Evolutionary conservation across 2,329 filamentous ascomycete species (phyloP).

Genomic region (Amylocarpus encephaloides): DNA sequence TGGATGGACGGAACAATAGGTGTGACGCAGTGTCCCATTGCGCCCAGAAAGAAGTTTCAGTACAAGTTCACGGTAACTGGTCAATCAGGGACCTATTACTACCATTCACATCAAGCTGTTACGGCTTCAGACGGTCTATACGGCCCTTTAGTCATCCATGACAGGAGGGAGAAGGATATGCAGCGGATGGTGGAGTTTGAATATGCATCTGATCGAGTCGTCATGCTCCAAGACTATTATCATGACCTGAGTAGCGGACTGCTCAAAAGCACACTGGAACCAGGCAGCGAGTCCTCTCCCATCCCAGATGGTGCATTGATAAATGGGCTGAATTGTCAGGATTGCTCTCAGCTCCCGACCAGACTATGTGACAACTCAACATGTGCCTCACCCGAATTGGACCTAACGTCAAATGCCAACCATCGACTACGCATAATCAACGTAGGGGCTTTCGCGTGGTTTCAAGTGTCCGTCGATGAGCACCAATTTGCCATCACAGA

Average conservation of each 20-base stretch:
- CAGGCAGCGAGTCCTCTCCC: slow-evolving; percentile 38
- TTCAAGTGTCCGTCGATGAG: slow-evolving; percentile 65
- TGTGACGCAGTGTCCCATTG: slow-evolving; percentile 56
- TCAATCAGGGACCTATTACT: slow-evolving; percentile 47
- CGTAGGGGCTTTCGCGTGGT: slow-evolving; percentile 63
- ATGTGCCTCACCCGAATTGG: slow-evolving; percentile 36
- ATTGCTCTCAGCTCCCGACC: slow-evolving; percentile 33
- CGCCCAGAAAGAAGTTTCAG: slow-evolving; percentile 54
- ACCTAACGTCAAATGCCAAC: slow-evolving; percentile 46
- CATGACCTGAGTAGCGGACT: slow-evolving; percentile 47
- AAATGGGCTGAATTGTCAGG: slow-evolving; percentile 38
- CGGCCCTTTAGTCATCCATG: slow-evolving; percentile 61
- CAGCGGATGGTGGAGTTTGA: slow-evolving; percentile 40
- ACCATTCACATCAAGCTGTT: slow-evolving; percentile 59
- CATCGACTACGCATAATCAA: slow-evolving; percentile 66
- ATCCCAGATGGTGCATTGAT: slow-evolving; percentile 41
- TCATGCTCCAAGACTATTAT: slow-evolving; percentile 71
- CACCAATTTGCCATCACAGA: slow-evolving; percentile 61
- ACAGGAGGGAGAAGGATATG: slow-evolving; percentile 45
- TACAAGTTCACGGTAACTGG: slow-evolving; percentile 60
- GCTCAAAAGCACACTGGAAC: slow-evolving; percentile 34
- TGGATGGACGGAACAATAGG: slow-evolving; percentile 67
- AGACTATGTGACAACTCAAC: slow-evolving; percentile 41
- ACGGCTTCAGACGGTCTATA: slow-evolving; percentile 65
- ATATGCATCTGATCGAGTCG: slow-evolving; percentile 48